Evolutionary conservation across 2,329 filamentous ascomycete species (phyloP).

Genomic region (Sporothrix sp.): DNA sequence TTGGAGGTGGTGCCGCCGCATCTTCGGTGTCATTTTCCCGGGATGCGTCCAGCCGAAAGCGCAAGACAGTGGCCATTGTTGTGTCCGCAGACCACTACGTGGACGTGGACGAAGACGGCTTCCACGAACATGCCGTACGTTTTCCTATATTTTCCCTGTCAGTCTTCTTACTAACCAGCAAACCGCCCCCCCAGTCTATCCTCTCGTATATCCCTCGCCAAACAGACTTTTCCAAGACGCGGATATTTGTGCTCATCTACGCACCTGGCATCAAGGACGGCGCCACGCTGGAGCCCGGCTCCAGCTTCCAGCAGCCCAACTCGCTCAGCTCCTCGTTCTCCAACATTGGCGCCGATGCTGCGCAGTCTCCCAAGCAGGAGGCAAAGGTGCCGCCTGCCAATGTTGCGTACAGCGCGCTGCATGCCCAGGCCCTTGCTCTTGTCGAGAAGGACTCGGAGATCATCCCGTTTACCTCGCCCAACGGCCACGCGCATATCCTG

Average conservation of each 20-base stretch:
- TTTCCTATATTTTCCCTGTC: neutral
- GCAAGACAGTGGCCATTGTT: conserved; percentile 78
- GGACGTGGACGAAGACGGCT: conserved; percentile 48
- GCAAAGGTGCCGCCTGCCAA: conserved; percentile 40
- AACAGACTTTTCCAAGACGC: conserved; percentile 61
- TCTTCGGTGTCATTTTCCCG: neutral
- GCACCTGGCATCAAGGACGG: conserved; percentile 67
- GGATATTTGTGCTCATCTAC: conserved; percentile 84
- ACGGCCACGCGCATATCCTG: conserved; percentile 76
- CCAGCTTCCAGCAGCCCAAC: conserved; percentile 44
- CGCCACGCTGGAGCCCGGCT: conserved; percentile 39
- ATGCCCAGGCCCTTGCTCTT: conserved; percentile 66
- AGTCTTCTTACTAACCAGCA: conserved; percentile 6
- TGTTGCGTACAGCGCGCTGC: conserved; percentile 65
- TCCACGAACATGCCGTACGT: conserved; percentile 74
- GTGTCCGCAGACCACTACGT: conserved; percentile 66
- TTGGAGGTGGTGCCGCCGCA: neutral
- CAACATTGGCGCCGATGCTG: conserved; percentile 69
- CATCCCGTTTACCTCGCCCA: conserved; percentile 75
- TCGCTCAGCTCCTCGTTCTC: conserved; percentile 76
- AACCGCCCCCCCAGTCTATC: conserved; percentile 52
- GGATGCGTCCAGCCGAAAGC: conserved; percentile 29
- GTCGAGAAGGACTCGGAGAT: conserved; percentile 82
- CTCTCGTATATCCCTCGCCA: conserved; percentile 78
- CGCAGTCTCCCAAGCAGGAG: conserved; percentile 57